Conservation (phyloP, 352 stramenopile genomes). For the Phytopythium litorale region DNA sequence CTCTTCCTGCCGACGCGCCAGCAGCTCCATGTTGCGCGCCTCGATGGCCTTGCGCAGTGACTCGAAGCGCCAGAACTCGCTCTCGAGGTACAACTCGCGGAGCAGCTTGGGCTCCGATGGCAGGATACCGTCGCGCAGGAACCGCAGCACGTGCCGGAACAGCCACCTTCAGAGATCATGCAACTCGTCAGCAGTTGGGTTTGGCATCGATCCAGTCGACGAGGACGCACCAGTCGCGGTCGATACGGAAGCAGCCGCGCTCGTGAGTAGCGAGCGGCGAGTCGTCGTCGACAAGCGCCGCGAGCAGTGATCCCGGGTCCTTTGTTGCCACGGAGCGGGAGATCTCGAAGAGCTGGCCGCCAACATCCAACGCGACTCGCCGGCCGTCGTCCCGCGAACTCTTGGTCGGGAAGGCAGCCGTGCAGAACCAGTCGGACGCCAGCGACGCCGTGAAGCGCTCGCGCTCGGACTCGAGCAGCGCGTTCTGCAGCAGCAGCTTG, state of each 20-base stretch:
- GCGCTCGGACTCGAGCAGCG: slow-evolving; percentile 65
- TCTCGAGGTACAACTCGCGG: slow-evolving; percentile 67
- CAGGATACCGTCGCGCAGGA: slow-evolving; percentile 72
- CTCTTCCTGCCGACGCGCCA: slow-evolving; percentile 20
- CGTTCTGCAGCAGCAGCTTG: slow-evolving; percentile 70
- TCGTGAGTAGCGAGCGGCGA: slow-evolving; percentile 54
- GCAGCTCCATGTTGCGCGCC: slow-evolving; percentile 58
- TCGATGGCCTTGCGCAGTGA: slow-evolving; percentile 76
- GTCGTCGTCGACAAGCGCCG: slow-evolving; percentile 48
- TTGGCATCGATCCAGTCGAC: neutral
- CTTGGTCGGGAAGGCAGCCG: slow-evolving; percentile 36
- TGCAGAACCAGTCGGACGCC: slow-evolving; percentile 74
- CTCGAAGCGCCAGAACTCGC: slow-evolving; percentile 82
- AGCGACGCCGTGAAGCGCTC: slow-evolving; percentile 72
- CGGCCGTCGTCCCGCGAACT: slow-evolving; percentile 18
- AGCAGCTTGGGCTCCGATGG: slow-evolving; percentile 63
- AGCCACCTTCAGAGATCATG: slow-evolving; percentile 36
- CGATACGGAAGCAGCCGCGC: slow-evolving; percentile 67
- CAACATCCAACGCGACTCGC: slow-evolving; percentile 60
- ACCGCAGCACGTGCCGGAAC: slow-evolving; percentile 75
- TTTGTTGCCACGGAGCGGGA: slow-evolving; percentile 43
- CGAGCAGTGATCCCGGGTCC: slow-evolving; percentile 58
- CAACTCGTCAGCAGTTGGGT: neutral
- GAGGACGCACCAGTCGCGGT: slow-evolving; percentile 53
- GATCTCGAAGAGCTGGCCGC: slow-evolving; percentile 70